Percentiles rank a stretch among this genome's conserved stretches.
Conservation (phyloP, 257 asterid genomes). For the Jacaranda mimosifolia region DNA sequence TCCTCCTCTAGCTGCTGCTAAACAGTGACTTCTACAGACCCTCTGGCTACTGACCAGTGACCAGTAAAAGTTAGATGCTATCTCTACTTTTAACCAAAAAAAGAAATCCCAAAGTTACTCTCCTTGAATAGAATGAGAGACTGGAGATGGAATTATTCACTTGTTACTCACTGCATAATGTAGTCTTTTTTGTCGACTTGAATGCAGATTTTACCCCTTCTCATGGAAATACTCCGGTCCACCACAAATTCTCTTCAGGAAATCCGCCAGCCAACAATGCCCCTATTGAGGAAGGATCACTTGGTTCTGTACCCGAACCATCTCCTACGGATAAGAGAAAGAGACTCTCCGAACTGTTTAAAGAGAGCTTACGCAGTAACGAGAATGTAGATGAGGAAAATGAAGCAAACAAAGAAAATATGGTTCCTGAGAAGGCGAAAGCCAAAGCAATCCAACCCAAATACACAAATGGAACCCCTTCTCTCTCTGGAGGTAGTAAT, state of each 20-base stretch:
- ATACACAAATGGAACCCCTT: constrained; percentile 40
- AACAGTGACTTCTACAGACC: too few species aligned
- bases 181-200: neutral
- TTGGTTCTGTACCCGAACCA: constrained; percentile 32
- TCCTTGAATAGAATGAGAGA: too few species aligned
- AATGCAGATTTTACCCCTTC: constrained; percentile 80
- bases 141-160: too few species aligned
- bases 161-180: neutral
- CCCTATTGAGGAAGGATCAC: constrained; percentile 32
- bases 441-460: constrained; percentile 24
- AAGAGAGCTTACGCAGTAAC: constrained; percentile 53
- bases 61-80: too few species aligned
- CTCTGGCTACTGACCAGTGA: too few species aligned
- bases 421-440: neutral
- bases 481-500: constrained; percentile 32
- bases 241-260: constrained; percentile 50
- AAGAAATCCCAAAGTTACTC: too few species aligned
- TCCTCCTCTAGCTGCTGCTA: too few species aligned
- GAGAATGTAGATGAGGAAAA: constrained; percentile 40
- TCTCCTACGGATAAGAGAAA: constrained; percentile 63
- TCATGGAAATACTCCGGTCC: constrained; percentile 73
- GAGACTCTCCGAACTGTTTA: constrained; percentile 70
- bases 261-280: constrained; percentile 35
- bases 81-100: too few species aligned
- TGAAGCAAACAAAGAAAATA: neutral